Evolutionary conservation across 176 grass and related monocot genomes (phyloP).

Genomic region (Aegilops tauschii): DNA sequence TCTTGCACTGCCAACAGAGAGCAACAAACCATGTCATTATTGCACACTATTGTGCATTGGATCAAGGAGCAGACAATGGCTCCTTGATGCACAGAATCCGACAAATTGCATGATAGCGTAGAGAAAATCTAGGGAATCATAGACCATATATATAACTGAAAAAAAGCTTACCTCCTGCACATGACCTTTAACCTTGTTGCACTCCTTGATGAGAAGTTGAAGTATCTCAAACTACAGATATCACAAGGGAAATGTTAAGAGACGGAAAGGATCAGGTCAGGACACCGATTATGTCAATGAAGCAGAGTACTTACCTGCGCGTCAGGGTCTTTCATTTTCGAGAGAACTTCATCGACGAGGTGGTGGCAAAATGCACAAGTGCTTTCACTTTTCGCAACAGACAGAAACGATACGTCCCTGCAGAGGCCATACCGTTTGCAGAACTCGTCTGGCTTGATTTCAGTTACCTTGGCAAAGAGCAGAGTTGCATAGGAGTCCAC

Average conservation of each 20-base stretch:
- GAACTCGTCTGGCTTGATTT: conserved; percentile 63
- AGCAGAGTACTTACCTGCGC: conserved; percentile 48
- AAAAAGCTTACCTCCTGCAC: conserved; percentile 62
- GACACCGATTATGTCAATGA: not conserved
- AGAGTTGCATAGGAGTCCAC: conserved; percentile 75
- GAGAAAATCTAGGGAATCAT: not conserved
- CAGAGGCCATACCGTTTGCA: conserved; percentile 78
- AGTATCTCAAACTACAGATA: conserved; percentile 70
- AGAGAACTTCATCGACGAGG: conserved; percentile 53
- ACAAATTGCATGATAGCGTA: not conserved
- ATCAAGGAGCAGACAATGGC: not conserved
- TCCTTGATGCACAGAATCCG: not conserved
- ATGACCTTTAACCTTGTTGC: conserved; percentile 70
- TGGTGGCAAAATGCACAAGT: conserved; percentile 69
- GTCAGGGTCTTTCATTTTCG: conserved; percentile 84
- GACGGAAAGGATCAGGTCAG: not conserved
- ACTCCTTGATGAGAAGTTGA: conserved; percentile 83
- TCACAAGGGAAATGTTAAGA: not conserved
- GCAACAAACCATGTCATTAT: not conserved
- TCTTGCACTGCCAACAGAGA: conserved; percentile 69
- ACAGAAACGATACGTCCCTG: conserved; percentile 23
- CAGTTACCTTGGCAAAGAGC: conserved; percentile 56
- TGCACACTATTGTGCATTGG: not conserved
- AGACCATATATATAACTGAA: not conserved
- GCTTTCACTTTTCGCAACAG: conserved; percentile 36